Base-by-base conservation (phyloP, 1,284 basidiomycete species). In the Leccinum subspadiceum region DNA sequence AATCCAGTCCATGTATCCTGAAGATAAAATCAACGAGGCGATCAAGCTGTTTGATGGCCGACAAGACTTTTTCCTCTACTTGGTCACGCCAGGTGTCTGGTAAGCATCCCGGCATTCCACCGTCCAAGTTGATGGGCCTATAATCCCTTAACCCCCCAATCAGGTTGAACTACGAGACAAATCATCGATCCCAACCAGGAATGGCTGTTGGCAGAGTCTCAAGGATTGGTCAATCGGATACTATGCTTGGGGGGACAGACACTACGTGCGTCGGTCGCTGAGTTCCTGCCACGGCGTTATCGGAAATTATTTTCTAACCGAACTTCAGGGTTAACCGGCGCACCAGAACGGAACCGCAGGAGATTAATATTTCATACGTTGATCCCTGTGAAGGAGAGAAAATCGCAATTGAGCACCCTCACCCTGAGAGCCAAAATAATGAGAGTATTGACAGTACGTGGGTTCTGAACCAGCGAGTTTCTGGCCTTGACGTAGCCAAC, bases 71-170 rank as follows among this genome's bases (percentile, higher is more conserved):
- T 62, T 62, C 13, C 39, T 41, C 17, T 59, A 58, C 26, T 53
- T 62, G 26, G 48, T 62, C 5, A 26, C 17, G 8, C 29, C 33
- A 15, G 52, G 35, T 0, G 24, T 54, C 26, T 62, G 60, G 61
- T 62, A 46, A 17, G 52, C n/a, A 31, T 44, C 12, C 5, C 9
- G 6, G 3, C 3, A 13, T n/a, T 44, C 12, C 5, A 2, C 10
- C 8, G 3, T n/a, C 10, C 1, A n/a, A 20, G 13, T 44, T n/a
- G 22, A 22, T 9, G 20, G 5, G 13, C 33, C 5, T 17, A 7
- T 31, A 31, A 31, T 31, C 4, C 4, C 39, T 41, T 41, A 17
- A 41, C 24, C n/a, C n/a, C 4, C 8, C n/a, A 17, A 41, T 17
- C 39, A 44, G 41, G 24, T 26, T 26, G 39, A 17, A 44, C n/a